These are phyloP conservation scores for Dispira parvispora DNA, from an alignment of 192 early-diverging fungal genomes.

Conservation along the genomic window DNA sequence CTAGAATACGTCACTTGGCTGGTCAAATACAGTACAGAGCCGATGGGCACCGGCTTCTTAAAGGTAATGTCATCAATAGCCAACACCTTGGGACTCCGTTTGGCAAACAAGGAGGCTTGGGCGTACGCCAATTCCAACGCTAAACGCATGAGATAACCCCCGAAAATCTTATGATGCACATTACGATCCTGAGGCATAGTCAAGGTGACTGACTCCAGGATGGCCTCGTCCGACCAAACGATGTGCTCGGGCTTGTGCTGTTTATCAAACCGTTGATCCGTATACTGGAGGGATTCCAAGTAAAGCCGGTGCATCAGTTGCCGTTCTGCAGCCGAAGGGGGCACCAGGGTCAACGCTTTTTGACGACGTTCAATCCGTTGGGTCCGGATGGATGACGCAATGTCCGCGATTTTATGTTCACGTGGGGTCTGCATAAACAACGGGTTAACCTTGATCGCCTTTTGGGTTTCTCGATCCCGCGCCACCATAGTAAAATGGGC, in stretches of 20 bases:
- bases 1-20: constrained; percentile 65
- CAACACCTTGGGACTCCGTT: constrained; percentile 32
- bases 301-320: constrained; percentile 64
- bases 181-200: constrained; percentile 55
- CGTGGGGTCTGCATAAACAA: constrained; percentile 51
- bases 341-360: constrained; percentile 37
- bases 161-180: constrained; percentile 63
- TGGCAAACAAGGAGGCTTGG: constrained; percentile 51
- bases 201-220: constrained; percentile 47
- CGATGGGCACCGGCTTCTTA: constrained; percentile 70
- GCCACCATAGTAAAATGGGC: constrained; percentile 86
- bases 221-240: constrained; percentile 63
- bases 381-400: constrained; percentile 48
- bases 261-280: constrained; percentile 6
- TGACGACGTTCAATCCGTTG: constrained; percentile 29
- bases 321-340: constrained; percentile 66
- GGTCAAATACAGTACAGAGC: constrained; percentile 50
- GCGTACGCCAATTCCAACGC: constrained; percentile 75
- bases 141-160: constrained; percentile 65
- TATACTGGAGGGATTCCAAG: constrained; percentile 47
- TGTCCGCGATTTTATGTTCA: constrained; percentile 49
- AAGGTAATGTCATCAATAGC: constrained; percentile 66
- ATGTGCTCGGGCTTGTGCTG: constrained; percentile 23
- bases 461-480: constrained; percentile 47
- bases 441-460: constrained; percentile 54